A percentile compares a stretch with the other conserved stretches of the same genome.
Evolutionary conservation across 2,329 filamentous ascomycete species (phyloP).

Genomic region (Xylariaceae sp.): DNA sequence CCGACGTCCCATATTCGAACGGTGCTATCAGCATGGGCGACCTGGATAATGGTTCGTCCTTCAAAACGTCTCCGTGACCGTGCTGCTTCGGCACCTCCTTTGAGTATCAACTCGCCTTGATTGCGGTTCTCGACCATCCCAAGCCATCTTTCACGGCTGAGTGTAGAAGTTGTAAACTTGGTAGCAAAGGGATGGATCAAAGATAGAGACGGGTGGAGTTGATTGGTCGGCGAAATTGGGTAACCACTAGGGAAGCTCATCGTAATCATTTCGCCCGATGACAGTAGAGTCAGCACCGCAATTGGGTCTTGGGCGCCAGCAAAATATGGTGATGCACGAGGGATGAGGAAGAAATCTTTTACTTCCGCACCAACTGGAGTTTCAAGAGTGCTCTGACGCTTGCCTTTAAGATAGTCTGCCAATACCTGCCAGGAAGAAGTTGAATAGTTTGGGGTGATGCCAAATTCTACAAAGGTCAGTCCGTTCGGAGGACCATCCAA

Average conservation of each 20-base stretch:
- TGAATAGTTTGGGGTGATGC: conserved; percentile 85
- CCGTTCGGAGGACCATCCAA: conserved; percentile 73
- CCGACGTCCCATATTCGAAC: conserved; percentile 93
- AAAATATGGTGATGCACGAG: conserved; percentile 83
- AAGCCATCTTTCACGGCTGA: conserved; percentile 84
- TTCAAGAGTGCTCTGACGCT: conserved; percentile 71
- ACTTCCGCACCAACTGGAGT: conserved; percentile 80
- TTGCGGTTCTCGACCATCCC: conserved; percentile 85
- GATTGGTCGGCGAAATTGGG: conserved; percentile 89
- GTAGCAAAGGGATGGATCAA: conserved; percentile 91
- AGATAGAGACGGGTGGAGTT: conserved; percentile 84
- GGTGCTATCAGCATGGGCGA: conserved; percentile 88
- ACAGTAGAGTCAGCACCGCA: conserved; percentile 77
- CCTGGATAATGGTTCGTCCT: conserved; percentile 81
- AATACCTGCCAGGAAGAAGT: conserved; percentile 90
- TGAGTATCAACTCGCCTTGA: conserved; percentile 77
- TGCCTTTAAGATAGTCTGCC: conserved; percentile 79
- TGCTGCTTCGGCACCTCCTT: conserved; percentile 76
- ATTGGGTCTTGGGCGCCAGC: conserved; percentile 89
- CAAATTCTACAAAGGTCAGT: conserved; percentile 88
- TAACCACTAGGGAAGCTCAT: conserved; percentile 92
- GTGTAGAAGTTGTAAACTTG: conserved; percentile 70
- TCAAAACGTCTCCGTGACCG: conserved; percentile 79
- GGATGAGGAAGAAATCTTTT: conserved; percentile 81
- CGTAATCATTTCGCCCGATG: conserved; percentile 87